Base-by-base conservation (phyloP, 345 rosid genomes). In the Mercurialis annua region DNA sequence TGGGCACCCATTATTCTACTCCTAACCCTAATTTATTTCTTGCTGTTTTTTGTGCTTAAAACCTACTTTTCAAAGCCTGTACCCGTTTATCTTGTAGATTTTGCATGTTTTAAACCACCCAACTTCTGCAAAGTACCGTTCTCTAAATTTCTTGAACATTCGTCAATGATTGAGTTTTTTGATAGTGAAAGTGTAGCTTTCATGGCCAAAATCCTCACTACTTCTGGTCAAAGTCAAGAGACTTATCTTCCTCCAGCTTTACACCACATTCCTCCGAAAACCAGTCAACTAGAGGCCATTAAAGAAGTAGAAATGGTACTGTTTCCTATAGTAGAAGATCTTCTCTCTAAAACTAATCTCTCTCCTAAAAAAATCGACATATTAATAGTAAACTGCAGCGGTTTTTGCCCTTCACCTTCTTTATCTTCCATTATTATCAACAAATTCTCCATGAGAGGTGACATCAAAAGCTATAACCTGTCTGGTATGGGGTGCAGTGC, bases 401-500 rank as follows among this genome's bases (percentile, higher is more conserved):
- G 82, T 1, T 85, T 83, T 72, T 83, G 86, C 60, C 87, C 90
- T 3, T 68, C 77, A 0, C 87, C 90, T 11, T 83, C 90, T 12
- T 75, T 85, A 7, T 63, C 87, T 17, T 83, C 90, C 65, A 80
- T 83, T 18, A 66, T 85, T 59, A 64, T 80, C 59, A 80, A 78
- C 71, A 80, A 69, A n/a, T 85, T 24, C 78, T 59, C 74, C 65
- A 72, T 85, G 81, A 81, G 73, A 54, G 60, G 52, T 14, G 84
- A 83, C 16, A 59, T 78, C 5, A 81, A 80, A 64, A 85, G 76
- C 76, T 85, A 48, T 50, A 83, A 72, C 62, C 80, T 85, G 40
- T 81, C 90, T 38, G 90, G 90, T 15, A 85, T 85, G 90, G 90
- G 90, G 1, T 85, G 90, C 73, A 80, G 86, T 46, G 90, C 84